phyloP scores from a whole-genome alignment of 257 asterid species.

The Jacaranda copaia region DNA sequence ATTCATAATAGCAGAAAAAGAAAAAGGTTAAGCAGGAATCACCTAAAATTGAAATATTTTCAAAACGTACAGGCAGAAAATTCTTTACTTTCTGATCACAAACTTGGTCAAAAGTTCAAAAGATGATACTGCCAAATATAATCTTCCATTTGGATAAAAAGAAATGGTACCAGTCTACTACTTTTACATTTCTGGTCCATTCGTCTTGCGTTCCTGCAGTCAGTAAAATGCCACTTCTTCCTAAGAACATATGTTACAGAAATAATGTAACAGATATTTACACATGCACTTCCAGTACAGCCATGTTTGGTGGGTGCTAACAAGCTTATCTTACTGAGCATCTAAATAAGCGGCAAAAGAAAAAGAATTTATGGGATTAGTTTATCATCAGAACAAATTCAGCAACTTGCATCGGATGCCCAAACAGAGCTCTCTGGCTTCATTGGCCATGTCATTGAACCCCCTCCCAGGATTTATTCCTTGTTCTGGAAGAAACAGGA shows the following conservation, averaged over 20 bases:
- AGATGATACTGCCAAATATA: no score
- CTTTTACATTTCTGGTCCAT: neutral
- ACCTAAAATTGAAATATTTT: neutral
- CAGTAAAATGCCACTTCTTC: neutral
- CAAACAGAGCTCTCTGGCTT: neutral
- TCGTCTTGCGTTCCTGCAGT: neutral
- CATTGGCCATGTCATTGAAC: neutral
- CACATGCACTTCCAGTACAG: neutral
- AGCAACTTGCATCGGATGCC: slow-evolving; percentile 21
- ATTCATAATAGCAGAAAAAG: neutral
- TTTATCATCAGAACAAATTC: neutral
- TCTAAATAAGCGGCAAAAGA: neutral
- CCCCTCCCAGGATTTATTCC: slow-evolving; percentile 28
- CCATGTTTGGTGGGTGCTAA: neutral
- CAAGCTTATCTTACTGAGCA: neutral
- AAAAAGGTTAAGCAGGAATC: no score
- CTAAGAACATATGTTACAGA: neutral
- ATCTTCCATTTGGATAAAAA: no score
- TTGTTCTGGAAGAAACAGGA: slow-evolving; percentile 46
- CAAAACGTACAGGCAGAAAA: no score
- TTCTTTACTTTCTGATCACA: no score
- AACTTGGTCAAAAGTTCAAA: no score
- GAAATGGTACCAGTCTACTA: neutral
- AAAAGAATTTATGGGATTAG: neutral
- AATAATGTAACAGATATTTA: slow-evolving; percentile 1